Evolutionary conservation across 805 yeast genomes (phyloP).

Genomic region (Lachancea cidri): DNA sequence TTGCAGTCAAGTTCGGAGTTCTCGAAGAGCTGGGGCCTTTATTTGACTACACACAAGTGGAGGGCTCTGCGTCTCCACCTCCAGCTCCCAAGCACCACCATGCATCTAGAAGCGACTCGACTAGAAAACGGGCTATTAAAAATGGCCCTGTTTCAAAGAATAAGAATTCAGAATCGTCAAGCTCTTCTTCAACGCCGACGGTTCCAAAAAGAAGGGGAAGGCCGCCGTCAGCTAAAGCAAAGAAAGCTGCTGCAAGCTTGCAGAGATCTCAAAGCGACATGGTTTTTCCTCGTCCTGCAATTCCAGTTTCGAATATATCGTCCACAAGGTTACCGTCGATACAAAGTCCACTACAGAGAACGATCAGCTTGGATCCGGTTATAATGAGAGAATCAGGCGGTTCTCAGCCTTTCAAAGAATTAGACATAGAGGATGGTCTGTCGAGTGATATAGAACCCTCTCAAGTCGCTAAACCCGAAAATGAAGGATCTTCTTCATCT

Average conservation of each 20-base stretch:
- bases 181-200: conserved; percentile 14
- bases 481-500: conserved; percentile 23
- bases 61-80: conserved; percentile 51
- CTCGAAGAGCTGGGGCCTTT: conserved; percentile 56
- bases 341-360: conserved; percentile 11
- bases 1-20: conserved; percentile 64
- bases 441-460: conserved; percentile 34
- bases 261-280: conserved; percentile 30
- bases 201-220: conserved; percentile 32
- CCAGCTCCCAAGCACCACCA: conserved; percentile 65
- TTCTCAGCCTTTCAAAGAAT: conserved; percentile 23
- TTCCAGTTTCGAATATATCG: conserved; percentile 23
- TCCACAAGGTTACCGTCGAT: conserved; percentile 22
- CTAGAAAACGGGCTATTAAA: conserved; percentile 25
- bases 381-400: conserved; percentile 8
- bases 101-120: conserved; percentile 45
- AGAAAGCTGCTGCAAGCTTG: conserved; percentile 15
- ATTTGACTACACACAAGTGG: conserved; percentile 51
- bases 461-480: conserved; percentile 3
- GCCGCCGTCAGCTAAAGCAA: conserved; percentile 26
- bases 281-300: conserved; percentile 23
- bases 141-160: conserved; percentile 19
- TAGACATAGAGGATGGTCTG: conserved; percentile 34
- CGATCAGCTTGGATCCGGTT: conserved; percentile 7
- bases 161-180: conserved; percentile 8